Evolutionary conservation across 345 rosid species (phyloP), one percentile per base, ranked within the genome.

Genomic region (Brassica cretica): DNA sequence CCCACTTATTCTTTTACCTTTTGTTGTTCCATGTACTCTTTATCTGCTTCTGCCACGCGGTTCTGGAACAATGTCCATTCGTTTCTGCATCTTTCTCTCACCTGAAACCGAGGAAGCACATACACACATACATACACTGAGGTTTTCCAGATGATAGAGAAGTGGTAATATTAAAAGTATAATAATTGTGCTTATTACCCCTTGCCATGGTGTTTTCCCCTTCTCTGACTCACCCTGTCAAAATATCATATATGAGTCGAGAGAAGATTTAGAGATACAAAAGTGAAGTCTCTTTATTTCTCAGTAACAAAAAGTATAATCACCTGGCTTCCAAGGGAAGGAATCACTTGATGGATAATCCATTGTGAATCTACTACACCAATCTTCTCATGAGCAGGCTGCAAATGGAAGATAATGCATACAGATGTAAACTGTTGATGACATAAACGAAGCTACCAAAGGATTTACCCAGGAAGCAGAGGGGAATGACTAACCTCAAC

Each of bases 321-420:
- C 66, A 94, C 98, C 95, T 94, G 98, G 44, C 68, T 85, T 15
- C 97, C 94, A 29, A 94, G 93, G 68, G 98, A 92, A 64, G 98
- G 96, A 76, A 94, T 84, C 68, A 85, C 90, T 89, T 92, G 94
- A 87, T 92, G 98, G 82, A 94, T 73, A 69, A 94, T 92, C 99
- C 98, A 92, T 72, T 94, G 97, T 51, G 99, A 92, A 89, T 94
- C 99, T 76, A 94, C 92, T 58, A 94, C 98, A 2, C 98, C 99
- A 39, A 94, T 91, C 72, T 92, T 94, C 81, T 92, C 97, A 72
- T 94, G 96, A 1, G 97, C 97, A 69, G 99, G 99, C 97, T 92
- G 87, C 71, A 68, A 60, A 16, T 68, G 14, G 72, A 70, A 73
- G 64, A 66, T 2, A 70, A 62, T 25, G 44, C 63, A 66, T 37